Evolutionary conservation across 1,284 basidiomycete genomes (phyloP).

Genomic region (Sporisorium sorghi): DNA sequence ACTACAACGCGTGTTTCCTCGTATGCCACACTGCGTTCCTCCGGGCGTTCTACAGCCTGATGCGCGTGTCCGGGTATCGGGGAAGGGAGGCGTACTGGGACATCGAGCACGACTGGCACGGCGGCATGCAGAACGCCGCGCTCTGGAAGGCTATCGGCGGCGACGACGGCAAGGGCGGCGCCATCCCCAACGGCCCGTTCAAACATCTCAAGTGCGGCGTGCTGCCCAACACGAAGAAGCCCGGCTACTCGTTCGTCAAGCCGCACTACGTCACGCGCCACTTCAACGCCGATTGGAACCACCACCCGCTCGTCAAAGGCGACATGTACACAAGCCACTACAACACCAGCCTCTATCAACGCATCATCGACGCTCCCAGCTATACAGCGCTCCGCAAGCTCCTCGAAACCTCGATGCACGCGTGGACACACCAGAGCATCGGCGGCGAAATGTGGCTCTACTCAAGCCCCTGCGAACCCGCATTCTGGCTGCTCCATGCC

Average conservation of each 20-base stretch:
- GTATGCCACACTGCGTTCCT: conserved; percentile 37
- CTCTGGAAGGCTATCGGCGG: conserved; percentile 17
- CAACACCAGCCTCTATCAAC: conserved; percentile 6
- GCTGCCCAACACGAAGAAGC: conserved; percentile 27
- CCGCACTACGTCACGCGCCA: conserved; percentile 38
- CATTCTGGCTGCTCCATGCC: conserved; percentile 44
- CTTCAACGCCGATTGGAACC: conserved; percentile 36
- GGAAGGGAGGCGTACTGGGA: conserved; percentile 42
- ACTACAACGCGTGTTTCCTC: conserved; percentile 43
- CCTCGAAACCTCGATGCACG: conserved; percentile 26
- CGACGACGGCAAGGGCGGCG: conserved; percentile 20
- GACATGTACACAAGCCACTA: conserved; percentile 41
- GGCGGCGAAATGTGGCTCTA: conserved; percentile 38
- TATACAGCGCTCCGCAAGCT: conserved; percentile 14
- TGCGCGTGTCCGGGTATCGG: conserved; percentile 30
- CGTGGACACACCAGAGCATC: conserved; percentile 31
- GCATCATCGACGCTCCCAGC: conserved; percentile 5
- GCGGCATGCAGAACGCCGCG: conserved; percentile 14
- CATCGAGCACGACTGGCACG: conserved; percentile 18
- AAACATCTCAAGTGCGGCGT: conserved; percentile 8
- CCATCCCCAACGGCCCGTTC: conserved; percentile 38
- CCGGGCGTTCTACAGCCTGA: conserved; percentile 31
- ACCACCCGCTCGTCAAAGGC: conserved; percentile 17
- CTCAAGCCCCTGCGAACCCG: conserved; percentile 30
- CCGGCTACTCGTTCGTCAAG: conserved; percentile 25